Evolutionary conservation across 768 basidiomycete genomes (phyloP), one percentile per base, ranked within the genome.

Genomic region (Dentipellis fragilis): DNA sequence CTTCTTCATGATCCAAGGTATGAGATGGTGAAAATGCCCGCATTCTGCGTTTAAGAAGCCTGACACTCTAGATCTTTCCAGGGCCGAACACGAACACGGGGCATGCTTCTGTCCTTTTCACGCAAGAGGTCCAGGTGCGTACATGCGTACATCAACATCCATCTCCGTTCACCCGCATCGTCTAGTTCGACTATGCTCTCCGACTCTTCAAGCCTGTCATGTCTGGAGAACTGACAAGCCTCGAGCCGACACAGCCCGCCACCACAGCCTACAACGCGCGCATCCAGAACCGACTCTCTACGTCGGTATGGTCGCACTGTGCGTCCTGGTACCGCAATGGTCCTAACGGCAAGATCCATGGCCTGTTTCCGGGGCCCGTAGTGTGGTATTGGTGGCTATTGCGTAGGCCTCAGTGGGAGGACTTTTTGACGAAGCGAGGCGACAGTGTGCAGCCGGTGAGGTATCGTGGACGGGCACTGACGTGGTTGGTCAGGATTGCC

Each of bases 1-100:
- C 42, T 68, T 69, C 54, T 71, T 66, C 58, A 62, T 66, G 57
- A 38, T 72, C 10, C 54, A 58, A 22, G 71, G 69, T 67, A n/a
- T 19, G 63, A n/a, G 19, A n/a, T n/a, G n/a, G n/a, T n/a, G n/a
- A n/a, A n/a, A n/a, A n/a, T n/a, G n/a, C n/a, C n/a, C n/a, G n/a
- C n/a, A n/a, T n/a, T n/a, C n/a, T n/a, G n/a, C n/a, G n/a, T n/a
- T 16, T n/a, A 14, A 10, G 23, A 17, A 14, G 10, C 9, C 19
- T 42, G 10, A 9, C 4, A 7, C 21, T n/a, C n/a, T n/a, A n/a
- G n/a, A n/a, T 22, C 17, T 16, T 50, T 38, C 17, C 23, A 62
- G 59, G 64, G 11, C 65, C 65, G 1, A 66, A 66, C 57, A 55
- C 59, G n/a, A 54, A 49, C n/a, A 55, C 60, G 9, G 61, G 65